Evolutionary conservation across 805 yeast genomes (phyloP), one percentile per base, ranked within the genome.

Genomic region (Saccharomycopsis selenospora): DNA sequence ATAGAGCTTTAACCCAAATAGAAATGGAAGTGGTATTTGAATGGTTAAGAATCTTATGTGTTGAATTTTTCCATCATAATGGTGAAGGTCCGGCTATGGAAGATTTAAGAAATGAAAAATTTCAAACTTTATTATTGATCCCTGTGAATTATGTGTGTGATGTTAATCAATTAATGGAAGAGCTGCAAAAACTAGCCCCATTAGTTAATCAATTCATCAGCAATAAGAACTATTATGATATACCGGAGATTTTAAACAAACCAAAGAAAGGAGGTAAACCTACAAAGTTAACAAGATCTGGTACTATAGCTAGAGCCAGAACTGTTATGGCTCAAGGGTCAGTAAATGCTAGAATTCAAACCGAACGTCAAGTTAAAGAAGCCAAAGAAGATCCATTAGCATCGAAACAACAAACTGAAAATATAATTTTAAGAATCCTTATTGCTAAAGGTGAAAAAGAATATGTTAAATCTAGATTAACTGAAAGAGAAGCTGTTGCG

Each of bases 1-100:
- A 20, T 2, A 71, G 75, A 40, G 76, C 77, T 14, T 63, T 87
- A 44, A 73, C 82, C 0, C 66, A 67, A 25, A 67, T 65, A 20
- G 95, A 88, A 58, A 65, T 84, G 26, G 87, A 81, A 45, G 75
- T 82, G 1, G 76, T 85, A 0, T 80, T 81, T 53, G 69, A 76
- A 0, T 87, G 95, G 95, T 61, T 88, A 20, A 67, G 75, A 43
- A 68, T 74, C 4, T 62, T 84, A n/a, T 75, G 87, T 46, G 61
- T 75, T 43, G 90, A 80, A 50, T 87, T 86, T 60, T 87, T 88
- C 66, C 79, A 87, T 61, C 80, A 85, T 57, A 80, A 76, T 41
- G 95, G 95, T 0, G 82, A 81, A 28, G 95, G 95, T 0, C 93
- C 93, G 0, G 75, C 87, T 1, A 56, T 85, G 26, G 78, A 75